Evolutionary conservation across 2,329 filamentous ascomycete species (phyloP).

Genomic region (Lachnellula occidentalis): DNA sequence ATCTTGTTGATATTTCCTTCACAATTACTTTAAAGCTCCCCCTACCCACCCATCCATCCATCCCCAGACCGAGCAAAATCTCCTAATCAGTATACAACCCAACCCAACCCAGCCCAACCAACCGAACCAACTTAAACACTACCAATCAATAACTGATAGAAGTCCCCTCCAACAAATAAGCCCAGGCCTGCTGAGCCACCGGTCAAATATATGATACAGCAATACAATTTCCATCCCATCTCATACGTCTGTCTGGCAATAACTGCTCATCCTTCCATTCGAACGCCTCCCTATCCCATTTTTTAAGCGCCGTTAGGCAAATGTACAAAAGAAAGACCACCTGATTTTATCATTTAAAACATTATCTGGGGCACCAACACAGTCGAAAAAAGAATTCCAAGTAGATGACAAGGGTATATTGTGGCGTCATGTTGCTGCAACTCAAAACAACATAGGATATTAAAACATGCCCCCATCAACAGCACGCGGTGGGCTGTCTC

Average conservation of each 20-base stretch:
- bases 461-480: constrained; percentile 30
- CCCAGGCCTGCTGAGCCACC: neutral
- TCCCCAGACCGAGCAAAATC: too few species aligned
- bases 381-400: neutral
- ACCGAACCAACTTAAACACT: neutral
- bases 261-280: neutral
- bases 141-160: neutral
- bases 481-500: constrained; percentile 18
- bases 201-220: neutral
- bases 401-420: constrained; percentile 21
- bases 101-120: neutral
- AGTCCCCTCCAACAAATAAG: neutral
- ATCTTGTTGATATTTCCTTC: neutral
- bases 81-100: too few species aligned
- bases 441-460: constrained; percentile 4
- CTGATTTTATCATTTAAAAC: constrained; percentile 20
- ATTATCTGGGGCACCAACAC: constrained; percentile 18
- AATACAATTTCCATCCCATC: neutral
- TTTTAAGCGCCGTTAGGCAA: constrained; percentile 18
- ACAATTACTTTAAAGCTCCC: neutral
- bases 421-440: constrained; percentile 5
- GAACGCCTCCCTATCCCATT: constrained; percentile 20
- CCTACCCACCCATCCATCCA: neutral
- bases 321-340: constrained; percentile 16
- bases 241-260: neutral